phyloP scores from a whole-genome alignment of 495 filamentous ascomycete species.

The Penicillium argentinense region DNA sequence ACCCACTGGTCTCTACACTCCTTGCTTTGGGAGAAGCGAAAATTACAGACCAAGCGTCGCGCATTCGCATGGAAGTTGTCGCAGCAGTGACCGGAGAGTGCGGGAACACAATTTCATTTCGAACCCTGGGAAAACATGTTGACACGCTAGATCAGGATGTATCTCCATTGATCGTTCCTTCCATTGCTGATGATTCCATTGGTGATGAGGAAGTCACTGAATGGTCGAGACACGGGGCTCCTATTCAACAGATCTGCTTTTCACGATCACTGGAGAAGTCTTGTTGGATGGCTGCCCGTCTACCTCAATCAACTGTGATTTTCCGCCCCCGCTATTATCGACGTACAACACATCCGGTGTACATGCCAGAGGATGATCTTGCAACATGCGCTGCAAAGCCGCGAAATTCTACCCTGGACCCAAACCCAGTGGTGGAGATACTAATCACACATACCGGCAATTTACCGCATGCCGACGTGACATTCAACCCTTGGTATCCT shows the following conservation, averaged over 20 bases:
- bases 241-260: conserved; percentile 69
- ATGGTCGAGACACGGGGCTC: conserved; percentile 55
- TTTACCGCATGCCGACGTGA: conserved; percentile 63
- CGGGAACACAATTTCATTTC: conserved; percentile 42
- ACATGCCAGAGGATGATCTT: conserved; percentile 20
- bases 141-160: conserved; percentile 26
- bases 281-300: conserved; percentile 64
- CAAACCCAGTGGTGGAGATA: conserved; percentile 61
- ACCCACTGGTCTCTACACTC: conserved; percentile 40
- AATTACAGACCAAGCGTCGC: conserved; percentile 33
- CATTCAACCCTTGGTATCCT: conserved; percentile 75
- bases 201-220: conserved; percentile 44
- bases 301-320: conserved; percentile 53
- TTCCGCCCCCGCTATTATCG: conserved; percentile 56
- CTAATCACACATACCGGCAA: conserved; percentile 54
- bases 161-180: conserved; percentile 26
- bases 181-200: conserved; percentile 34
- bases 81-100: conserved; percentile 44
- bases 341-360: conserved; percentile 26
- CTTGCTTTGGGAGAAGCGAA: conserved; percentile 47
- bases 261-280: conserved; percentile 47
- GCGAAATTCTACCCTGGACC: conserved; percentile 55
- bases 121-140: conserved; percentile 33
- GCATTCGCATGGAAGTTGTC: no score
- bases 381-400: conserved; percentile 9